Conservation (phyloP, 768 basidiomycete species). For the Rhodotorula babjevae region DNA sequence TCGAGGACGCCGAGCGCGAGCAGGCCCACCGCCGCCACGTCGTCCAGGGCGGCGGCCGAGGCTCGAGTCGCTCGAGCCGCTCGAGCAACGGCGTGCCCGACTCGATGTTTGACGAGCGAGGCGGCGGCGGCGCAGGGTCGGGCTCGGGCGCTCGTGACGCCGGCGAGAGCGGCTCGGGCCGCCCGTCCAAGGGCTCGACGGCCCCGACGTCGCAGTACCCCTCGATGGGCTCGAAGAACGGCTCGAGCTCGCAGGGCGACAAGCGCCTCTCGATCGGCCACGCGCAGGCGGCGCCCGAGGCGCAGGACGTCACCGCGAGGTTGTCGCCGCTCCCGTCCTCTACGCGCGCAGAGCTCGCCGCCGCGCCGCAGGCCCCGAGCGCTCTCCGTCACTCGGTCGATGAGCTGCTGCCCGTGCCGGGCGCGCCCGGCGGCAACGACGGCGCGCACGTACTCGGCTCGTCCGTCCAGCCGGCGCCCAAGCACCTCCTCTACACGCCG, state of each 20-base stretch:
- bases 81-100: too few relatives aligned
- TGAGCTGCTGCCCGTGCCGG: not conserved
- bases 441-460: slow-evolving; percentile 11
- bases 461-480: not conserved
- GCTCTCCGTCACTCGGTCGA: slow-evolving; percentile 5
- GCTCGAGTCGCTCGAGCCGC: not conserved
- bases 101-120: slow-evolving; percentile 4
- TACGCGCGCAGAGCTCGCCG: not conserved
- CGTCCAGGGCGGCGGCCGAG: not conserved
- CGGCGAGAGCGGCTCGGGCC: not conserved
- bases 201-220: slow-evolving; percentile 23
- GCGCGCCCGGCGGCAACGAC: not conserved
- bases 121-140: not conserved
- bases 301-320: too few relatives aligned
- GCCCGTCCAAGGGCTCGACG: slow-evolving; percentile 9
- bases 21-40: not conserved
- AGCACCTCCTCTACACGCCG: slow-evolving; percentile 15
- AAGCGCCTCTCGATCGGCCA: too few relatives aligned
- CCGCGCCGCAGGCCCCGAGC: not conserved
- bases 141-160: not conserved
- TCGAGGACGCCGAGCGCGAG: not conserved
- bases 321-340: too few relatives aligned
- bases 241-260: slow-evolving; percentile 14
- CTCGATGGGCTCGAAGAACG: slow-evolving; percentile 2
- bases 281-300: not conserved